Base-by-base conservation (phyloP, 495 filamentous ascomycete species). In the Trypethelium eluteriae region DNA sequence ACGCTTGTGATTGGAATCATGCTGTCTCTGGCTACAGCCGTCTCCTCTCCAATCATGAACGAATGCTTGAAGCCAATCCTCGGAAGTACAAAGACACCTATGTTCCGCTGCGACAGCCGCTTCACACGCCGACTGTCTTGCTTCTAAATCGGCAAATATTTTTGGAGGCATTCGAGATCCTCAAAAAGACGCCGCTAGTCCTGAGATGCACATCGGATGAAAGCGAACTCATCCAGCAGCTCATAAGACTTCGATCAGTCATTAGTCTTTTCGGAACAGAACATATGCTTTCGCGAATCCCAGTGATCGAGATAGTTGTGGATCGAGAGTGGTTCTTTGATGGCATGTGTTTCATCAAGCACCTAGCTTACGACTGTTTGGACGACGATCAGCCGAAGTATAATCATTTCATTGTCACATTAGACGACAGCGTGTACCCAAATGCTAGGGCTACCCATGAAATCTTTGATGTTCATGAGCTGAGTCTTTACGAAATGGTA, bases 81-180 rank as follows among this genome's bases (percentile, higher is more conserved):
- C 7, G 14, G 10, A 59, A 59, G 14, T 59, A 59, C 32, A 18
- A 3, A 6, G 25, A 32, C 3, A 59, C 53, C 3, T 59, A 77
- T 46, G 75, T 73, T 25, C 74, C 71, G 72, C 74, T 76, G 41
- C 72, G 77, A 1, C 65, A 66, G 35, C 6, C 32, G 64, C 75
- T 5, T 34, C 44, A 38, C 7, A 71, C 71, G 14, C 70, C 71
- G 2, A 68, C 63, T 11, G 39, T 74, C 36, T 64, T 74, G 3
- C 70, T 70, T 3, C 63, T 74, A 63, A 69, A 67, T 56, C 56
- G 47, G 2, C 70, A 72, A 56, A 70, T 72, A 34, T 64, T 32
- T 62, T 34, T 32, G 47, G 72, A 74, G 34, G 68, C 70, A 12
- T 49, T 10, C n/a, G 3, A 59, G 6, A 36, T 35, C 11, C 53